Evolutionary conservation across 257 asterid species (phyloP).

Genomic region (Thymus mandschuricus): DNA sequence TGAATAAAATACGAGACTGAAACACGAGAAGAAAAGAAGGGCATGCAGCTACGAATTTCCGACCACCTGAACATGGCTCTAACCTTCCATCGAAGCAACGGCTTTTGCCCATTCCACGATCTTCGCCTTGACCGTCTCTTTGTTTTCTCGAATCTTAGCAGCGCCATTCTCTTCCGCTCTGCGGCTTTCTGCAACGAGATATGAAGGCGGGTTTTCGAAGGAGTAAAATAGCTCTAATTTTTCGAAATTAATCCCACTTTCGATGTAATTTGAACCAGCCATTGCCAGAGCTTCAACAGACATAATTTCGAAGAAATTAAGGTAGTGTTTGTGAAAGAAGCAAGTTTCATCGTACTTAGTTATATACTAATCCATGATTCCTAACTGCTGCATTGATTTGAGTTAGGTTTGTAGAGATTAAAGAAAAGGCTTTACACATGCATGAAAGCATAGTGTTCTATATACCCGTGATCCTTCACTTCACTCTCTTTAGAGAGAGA

Average conservation of each 20-base stretch:
- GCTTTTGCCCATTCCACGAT: constrained; percentile 8
- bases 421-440: neutral
- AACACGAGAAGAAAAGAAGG: neutral
- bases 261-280: constrained; percentile 27
- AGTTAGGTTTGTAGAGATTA: neutral
- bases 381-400: too few species aligned
- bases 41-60: neutral
- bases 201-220: neutral
- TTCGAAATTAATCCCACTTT: neutral
- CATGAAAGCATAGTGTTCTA: neutral
- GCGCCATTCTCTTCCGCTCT: neutral
- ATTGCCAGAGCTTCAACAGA: constrained; percentile 30
- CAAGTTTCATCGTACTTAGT: too few species aligned
- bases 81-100: neutral
- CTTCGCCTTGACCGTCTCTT: neutral
- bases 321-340: too few species aligned
- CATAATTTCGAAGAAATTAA: neutral
- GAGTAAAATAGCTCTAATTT: neutral
- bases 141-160: neutral
- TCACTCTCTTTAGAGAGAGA: too few species aligned
- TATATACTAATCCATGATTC: too few species aligned
- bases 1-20: neutral
- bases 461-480: neutral
- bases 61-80: neutral
- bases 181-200: constrained; percentile 1